A percentile compares a stretch with the other conserved stretches of the same genome.
These are phyloP conservation scores for Oleoguttula mirabilis DNA, from an alignment of 495 filamentous ascomycete species.

Conservation along the genomic window DNA sequence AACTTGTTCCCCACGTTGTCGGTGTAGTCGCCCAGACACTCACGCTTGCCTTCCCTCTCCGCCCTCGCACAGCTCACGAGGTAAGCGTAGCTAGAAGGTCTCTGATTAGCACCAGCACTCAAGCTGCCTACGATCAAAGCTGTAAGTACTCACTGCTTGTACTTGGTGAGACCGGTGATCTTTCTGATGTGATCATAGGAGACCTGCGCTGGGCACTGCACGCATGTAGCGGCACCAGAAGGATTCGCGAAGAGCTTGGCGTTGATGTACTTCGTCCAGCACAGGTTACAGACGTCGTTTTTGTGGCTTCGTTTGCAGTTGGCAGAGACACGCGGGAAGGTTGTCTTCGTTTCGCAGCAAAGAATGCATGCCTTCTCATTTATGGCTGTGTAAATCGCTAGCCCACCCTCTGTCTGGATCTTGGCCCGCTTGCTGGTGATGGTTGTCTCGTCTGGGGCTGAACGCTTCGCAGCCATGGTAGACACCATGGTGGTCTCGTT, in stretches of 20 bases:
- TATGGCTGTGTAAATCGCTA: neutral
- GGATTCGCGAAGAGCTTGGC: neutral
- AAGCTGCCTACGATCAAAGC: too few relatives aligned
- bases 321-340: neutral
- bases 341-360: neutral
- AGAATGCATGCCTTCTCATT: neutral
- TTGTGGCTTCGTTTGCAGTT: neutral
- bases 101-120: too few relatives aligned
- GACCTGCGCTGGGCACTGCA: neutral
- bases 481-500: neutral
- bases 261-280: neutral
- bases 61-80: neutral
- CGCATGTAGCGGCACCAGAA: neutral
- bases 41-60: neutral
- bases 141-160: too few relatives aligned
- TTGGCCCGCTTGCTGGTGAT: neutral
- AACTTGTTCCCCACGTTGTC: neutral
- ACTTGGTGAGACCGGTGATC: neutral
- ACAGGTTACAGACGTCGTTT: slow-evolving; percentile 1
- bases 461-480: neutral
- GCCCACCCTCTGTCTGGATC: neutral
- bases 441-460: neutral
- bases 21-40: neutral
- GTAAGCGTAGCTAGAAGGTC: neutral
- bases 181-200: neutral